Evolutionary conservation across 305 asterid genomes (phyloP).

Genomic region (Fraxinus paxiana): DNA sequence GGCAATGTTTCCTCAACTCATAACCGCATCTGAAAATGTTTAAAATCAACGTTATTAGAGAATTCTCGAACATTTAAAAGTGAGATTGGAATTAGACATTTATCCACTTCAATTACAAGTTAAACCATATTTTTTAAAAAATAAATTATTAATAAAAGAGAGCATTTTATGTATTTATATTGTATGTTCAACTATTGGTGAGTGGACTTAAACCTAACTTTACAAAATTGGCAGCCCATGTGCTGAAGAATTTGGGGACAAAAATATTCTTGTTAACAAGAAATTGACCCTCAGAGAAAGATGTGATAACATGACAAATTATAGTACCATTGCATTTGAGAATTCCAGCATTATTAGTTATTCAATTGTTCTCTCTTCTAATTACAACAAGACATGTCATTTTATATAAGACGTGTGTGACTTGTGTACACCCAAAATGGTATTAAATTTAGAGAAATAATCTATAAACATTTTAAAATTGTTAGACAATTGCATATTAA

Average conservation of each 20-base stretch:
- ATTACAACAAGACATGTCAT: background rate
- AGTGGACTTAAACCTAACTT: background rate
- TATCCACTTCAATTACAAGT: background rate
- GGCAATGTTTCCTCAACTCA: background rate
- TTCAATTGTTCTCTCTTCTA: background rate
- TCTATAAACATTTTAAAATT: background rate
- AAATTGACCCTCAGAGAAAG: background rate
- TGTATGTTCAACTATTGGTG: background rate
- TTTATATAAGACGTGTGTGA: background rate
- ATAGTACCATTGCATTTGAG: background rate
- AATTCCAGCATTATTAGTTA: background rate
- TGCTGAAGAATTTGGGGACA: background rate
- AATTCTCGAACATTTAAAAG: background rate
- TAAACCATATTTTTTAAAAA: background rate
- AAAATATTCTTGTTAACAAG: background rate
- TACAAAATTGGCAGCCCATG: constrained; percentile 3
- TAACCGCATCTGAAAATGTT: background rate
- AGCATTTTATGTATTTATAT: background rate
- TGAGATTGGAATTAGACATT: background rate
- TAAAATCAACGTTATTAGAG: background rate
- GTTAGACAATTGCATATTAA: background rate
- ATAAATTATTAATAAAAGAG: background rate
- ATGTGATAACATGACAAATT: background rate
- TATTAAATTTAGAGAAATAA: background rate
- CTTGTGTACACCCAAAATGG: background rate